Percentiles rank a stretch among this genome's conserved stretches.
Evolutionary conservation across 1,284 basidiomycete species (phyloP).

Genomic region (Moesziomyces globuligerus): DNA sequence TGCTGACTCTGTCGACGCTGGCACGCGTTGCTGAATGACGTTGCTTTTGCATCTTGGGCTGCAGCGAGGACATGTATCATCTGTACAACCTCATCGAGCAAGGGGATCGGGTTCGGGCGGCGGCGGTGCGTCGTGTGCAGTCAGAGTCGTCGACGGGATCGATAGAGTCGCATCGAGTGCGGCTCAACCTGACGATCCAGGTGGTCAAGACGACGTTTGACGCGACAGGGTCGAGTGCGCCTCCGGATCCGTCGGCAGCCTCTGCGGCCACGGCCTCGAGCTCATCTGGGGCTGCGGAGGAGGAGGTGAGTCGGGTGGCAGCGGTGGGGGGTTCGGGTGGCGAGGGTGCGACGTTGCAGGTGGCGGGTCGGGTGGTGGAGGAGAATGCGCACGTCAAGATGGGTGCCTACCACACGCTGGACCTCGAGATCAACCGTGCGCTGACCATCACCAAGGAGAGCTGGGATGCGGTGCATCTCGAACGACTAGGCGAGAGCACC

Average conservation of each 20-base stretch:
- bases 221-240: conserved; percentile 54
- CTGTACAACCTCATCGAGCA: conserved; percentile 89
- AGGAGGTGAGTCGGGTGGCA: conserved; percentile 39
- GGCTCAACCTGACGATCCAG: conserved; percentile 83
- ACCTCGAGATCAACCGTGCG: conserved; percentile 90
- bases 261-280: conserved; percentile 24
- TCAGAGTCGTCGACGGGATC: conserved; percentile 89
- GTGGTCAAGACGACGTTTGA: conserved; percentile 74
- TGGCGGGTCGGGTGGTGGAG: conserved; percentile 85
- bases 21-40: background rate
- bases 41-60: background rate
- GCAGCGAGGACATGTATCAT: conserved; percentile 96
- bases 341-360: conserved; percentile 75
- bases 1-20: background rate
- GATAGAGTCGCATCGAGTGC: conserved; percentile 87
- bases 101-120: conserved; percentile 87
- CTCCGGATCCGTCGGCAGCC: conserved; percentile 54
- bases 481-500: conserved; percentile 85
- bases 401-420: conserved; percentile 94
- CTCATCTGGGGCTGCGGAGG: conserved; percentile 29
- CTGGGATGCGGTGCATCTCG: conserved; percentile 92
- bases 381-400: conserved; percentile 93
- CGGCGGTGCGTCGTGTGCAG: conserved; percentile 79
- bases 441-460: conserved; percentile 85
- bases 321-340: conserved; percentile 44